Conservation (phyloP, 305 asterid genomes). For the Solanum aculeatissimum region DNA sequence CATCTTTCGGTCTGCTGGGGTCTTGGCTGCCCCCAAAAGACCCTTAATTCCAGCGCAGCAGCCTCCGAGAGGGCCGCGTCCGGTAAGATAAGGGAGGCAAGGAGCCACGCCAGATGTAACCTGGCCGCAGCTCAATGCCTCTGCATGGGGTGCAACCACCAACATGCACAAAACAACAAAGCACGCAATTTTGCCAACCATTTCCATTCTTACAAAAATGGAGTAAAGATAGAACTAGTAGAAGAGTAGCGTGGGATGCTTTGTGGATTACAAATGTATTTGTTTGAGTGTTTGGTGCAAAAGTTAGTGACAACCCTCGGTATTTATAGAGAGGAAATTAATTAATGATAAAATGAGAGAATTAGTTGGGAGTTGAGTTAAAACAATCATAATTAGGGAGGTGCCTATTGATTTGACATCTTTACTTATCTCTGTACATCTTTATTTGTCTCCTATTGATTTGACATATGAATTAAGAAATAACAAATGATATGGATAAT, state of each 20-base stretch:
- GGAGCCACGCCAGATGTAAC: not conserved
- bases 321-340: not conserved
- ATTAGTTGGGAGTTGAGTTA: not conserved
- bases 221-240: too few species aligned
- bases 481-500: too few species aligned
- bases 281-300: not conserved
- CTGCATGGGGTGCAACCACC: not conserved
- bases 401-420: not conserved
- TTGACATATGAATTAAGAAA: too few species aligned
- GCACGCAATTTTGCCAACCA: not conserved
- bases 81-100: not conserved
- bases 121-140: conserved; percentile 1
- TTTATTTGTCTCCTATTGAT: too few species aligned
- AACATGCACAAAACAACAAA: not conserved
- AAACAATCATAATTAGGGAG: not conserved
- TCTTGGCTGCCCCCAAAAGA: not conserved
- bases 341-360: not conserved
- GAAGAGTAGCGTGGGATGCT: too few species aligned
- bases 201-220: not conserved
- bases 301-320: not conserved
- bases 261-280: not conserved
- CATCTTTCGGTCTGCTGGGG: not conserved
- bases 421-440: too few species aligned
- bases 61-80: not conserved
- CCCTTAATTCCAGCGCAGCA: not conserved